Base-by-base conservation (phyloP, 768 basidiomycete genomes). In the Hypsizygus marmoreus region DNA sequence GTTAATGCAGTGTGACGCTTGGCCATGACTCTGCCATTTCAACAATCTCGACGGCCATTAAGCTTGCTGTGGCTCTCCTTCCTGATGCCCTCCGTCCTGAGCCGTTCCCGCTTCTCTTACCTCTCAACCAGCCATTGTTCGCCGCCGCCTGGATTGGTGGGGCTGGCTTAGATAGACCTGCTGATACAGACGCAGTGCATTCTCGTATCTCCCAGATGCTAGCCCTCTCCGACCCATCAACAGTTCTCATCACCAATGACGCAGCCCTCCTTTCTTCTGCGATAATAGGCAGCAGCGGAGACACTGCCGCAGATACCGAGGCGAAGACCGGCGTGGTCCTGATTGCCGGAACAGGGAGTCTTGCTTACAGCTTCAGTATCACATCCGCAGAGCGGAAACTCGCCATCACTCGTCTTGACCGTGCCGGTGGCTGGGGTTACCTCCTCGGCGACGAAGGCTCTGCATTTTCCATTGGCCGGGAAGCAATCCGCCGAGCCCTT, bases 381-480 rank as follows among this genome's bases (percentile, higher is more conserved):
- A 41, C 52, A 22, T 49, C 36, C 24, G 48, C 41, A 36, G 29
- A 36, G 28, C 37, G 38, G 29, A 48, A 43, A 31, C 51, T 51
- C 19, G 51, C 28, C 40, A 43, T 56, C 23, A 19, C 30, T 1
- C 52, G 59, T 5, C 6, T 58, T 2, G 54, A 51, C 10, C 57
- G 62, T 9, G 39, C 57, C 2, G 56, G 59, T 11, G 59, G 61
- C 7, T 62, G 59, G 62, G 62, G 59, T 10, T 62, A 62, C 31
- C 50, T 64, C 10, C 51, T 62, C 16, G 60, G 59, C 16, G 59
- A 64, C 38, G 61, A 61, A 51, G 60, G 59, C 13, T 62, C 61
- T 9, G 61, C 55, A 4, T 62, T 56, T 28, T 49, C 31, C 6
- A 62, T 64, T 23, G 59, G 59, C 4, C 47, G 60, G 22, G 57